Evolutionary conservation across 345 rosid genomes (phyloP).

Genomic region (Passiflora organensis): DNA sequence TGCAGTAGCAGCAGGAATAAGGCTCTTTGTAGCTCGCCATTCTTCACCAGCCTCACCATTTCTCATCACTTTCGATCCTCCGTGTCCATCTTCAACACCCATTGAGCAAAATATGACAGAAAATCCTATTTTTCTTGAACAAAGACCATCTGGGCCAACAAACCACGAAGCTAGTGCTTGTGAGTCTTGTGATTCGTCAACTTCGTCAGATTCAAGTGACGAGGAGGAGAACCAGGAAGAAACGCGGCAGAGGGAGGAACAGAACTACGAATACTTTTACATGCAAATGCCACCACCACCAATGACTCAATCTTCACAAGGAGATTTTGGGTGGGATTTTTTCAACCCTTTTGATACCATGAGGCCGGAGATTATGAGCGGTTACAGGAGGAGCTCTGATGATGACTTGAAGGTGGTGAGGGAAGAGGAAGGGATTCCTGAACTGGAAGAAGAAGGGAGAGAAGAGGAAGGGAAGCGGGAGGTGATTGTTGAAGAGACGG

Average conservation of each 20-base stretch:
- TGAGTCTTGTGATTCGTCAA: constrained; percentile 38
- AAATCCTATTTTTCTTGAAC: constrained; percentile 56
- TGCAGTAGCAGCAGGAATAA: constrained; percentile 63
- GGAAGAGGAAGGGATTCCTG: constrained; percentile 72
- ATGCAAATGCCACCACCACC: constrained; percentile 55
- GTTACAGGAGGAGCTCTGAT: constrained; percentile 42
- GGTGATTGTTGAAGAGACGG: constrained; percentile 12
- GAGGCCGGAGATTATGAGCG: constrained; percentile 48
- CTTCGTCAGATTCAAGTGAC: constrained; percentile 28
- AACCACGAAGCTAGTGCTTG: constrained; percentile 43
- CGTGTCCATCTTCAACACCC: constrained; percentile 29
- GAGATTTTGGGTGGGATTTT: constrained; percentile 74
- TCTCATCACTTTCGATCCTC: constrained; percentile 53
- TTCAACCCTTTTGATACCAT: constrained; percentile 55
- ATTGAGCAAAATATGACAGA: constrained; percentile 26
- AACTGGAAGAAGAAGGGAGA: constrained; percentile 57
- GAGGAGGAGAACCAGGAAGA: constrained; percentile 28
- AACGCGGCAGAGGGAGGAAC: constrained; percentile 18
- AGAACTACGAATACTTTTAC: constrained; percentile 34
- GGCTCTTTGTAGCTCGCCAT: constrained; percentile 69
- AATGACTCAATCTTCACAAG: constrained; percentile 36
- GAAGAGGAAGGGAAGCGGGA: constrained; percentile 25
- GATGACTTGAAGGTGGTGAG: constrained; percentile 57
- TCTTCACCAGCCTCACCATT: constrained; percentile 60
- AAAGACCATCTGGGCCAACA: constrained; percentile 36